A percentile compares a stretch with the other conserved stretches of the same genome.
These are phyloP conservation scores for Fusarium drepaniforme DNA, from an alignment of 2,329 filamentous ascomycete species.

Conservation along the genomic window DNA sequence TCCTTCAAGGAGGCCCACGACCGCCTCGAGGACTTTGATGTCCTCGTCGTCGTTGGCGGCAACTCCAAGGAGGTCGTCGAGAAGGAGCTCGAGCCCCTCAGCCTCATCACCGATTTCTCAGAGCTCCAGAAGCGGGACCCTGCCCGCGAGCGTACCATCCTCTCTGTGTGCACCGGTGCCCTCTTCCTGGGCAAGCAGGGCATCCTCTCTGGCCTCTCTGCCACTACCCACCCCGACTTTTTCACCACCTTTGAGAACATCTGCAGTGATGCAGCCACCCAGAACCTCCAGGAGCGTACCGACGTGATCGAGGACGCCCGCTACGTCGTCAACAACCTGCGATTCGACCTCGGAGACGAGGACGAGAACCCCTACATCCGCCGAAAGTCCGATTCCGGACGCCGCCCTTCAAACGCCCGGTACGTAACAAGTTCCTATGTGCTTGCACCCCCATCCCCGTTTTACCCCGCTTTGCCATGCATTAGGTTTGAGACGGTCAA, in stretches of 20 bases:
- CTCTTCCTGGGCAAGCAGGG: slow-evolving; percentile 83
- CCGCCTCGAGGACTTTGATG: slow-evolving; percentile 79
- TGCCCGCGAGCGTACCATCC: slow-evolving; percentile 81
- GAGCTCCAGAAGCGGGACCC: slow-evolving; percentile 86
- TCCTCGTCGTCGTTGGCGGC: slow-evolving; percentile 83
- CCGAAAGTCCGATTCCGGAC: slow-evolving; percentile 75
- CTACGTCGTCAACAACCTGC: slow-evolving; percentile 92
- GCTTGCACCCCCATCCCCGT: slow-evolving; percentile 4
- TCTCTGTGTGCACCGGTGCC: slow-evolving; percentile 84
- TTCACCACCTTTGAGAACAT: slow-evolving; percentile 85
- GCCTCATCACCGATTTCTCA: slow-evolving; percentile 80
- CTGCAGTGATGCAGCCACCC: slow-evolving; percentile 78
- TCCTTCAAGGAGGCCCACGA: slow-evolving; percentile 83
- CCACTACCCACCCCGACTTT: slow-evolving; percentile 85
- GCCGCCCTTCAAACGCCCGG: slow-evolving; percentile 72
- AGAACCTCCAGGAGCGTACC: slow-evolving; percentile 80
- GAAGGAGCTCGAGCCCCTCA: slow-evolving; percentile 75
- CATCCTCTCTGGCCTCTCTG: slow-evolving; percentile 81
- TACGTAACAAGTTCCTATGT: slow-evolving; percentile 53
- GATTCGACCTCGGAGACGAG: slow-evolving; percentile 85
- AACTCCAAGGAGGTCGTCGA: slow-evolving; percentile 73
- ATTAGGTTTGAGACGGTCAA: slow-evolving; percentile 39
- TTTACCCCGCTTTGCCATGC: slow-evolving; percentile 41
- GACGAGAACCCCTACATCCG: slow-evolving; percentile 88
- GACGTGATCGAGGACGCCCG: slow-evolving; percentile 84